Conservation (phyloP, 2,329 filamentous ascomycete genomes). For the Fusarium domesticum region DNA sequence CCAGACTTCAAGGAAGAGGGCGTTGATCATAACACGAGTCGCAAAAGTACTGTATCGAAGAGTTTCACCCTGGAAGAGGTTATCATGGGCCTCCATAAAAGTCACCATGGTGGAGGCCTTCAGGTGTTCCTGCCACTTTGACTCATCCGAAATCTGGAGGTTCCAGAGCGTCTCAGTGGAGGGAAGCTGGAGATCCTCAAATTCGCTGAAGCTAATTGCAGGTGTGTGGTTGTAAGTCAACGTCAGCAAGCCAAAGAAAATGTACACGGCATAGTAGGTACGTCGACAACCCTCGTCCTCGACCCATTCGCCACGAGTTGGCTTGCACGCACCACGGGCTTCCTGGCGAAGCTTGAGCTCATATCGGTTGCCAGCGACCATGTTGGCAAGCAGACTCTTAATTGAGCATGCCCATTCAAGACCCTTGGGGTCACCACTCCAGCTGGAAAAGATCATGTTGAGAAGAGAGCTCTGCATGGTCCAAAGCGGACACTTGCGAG, state of each 20-base stretch:
- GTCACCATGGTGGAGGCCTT: conserved; percentile 70
- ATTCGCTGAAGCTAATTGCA: conserved; percentile 97
- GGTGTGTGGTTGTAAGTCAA: conserved; percentile 97
- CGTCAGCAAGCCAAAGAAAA: conserved; percentile 94
- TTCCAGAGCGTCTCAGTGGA: conserved; percentile 96
- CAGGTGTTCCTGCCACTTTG: conserved; percentile 78
- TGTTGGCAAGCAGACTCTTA: conserved; percentile 95
- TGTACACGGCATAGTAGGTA: conserved; percentile 98
- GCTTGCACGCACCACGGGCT: conserved; percentile 71
- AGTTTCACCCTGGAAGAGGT: conserved; percentile 88
- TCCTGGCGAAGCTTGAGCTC: conserved; percentile 92
- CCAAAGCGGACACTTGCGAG: conserved; percentile 94
- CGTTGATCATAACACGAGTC: conserved; percentile 97
- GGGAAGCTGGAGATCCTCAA: conserved; percentile 87
- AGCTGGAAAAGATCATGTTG: conserved; percentile 99
- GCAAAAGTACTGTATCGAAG: conserved; percentile 94
- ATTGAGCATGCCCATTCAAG: conserved; percentile 99
- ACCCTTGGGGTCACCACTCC: conserved; percentile 96
- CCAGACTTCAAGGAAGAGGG: conserved; percentile 97
- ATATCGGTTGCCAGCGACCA: conserved; percentile 96
- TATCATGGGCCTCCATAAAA: conserved; percentile 91
- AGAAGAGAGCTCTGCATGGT: conserved; percentile 95
- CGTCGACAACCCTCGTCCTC: conserved; percentile 95
- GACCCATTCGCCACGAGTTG: conserved; percentile 87
- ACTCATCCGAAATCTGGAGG: conserved; percentile 72